Conservation (phyloP, 139 green algal species). For the Chlorella sp. region DNA sequence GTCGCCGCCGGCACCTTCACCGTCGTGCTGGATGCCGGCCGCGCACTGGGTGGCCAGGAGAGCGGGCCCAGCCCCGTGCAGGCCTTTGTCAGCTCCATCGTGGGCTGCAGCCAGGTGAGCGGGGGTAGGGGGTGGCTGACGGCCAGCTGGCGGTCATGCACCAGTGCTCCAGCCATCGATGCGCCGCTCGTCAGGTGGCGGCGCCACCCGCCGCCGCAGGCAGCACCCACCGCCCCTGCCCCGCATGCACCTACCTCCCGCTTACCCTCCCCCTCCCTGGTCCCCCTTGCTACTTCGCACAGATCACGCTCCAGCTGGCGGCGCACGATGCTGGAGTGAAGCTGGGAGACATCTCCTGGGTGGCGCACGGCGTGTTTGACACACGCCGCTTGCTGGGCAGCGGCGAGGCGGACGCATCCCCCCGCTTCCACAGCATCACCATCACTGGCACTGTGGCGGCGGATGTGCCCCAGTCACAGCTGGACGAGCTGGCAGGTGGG, state of each 20-base stretch:
- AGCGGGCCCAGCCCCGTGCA: not conserved
- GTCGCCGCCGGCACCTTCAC: not conserved
- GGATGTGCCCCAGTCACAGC: not conserved
- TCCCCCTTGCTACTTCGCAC: not conserved
- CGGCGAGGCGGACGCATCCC: not conserved
- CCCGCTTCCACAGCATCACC: not conserved
- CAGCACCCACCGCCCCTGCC: no score
- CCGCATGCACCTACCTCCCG: no score
- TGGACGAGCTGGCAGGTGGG: constrained; percentile 5
- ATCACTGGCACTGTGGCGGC: not conserved
- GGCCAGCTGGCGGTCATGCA: no score
- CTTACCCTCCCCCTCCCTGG: not conserved
- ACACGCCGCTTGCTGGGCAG: not conserved
- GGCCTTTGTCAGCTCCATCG: not conserved
- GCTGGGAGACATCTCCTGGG: constrained; percentile 5
- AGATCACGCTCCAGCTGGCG: constrained; percentile 15
- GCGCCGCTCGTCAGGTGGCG: no score
- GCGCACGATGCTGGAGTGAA: not conserved
- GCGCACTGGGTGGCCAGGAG: constrained; percentile 2
- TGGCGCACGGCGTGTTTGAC: constrained; percentile 5
- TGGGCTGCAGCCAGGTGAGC: constrained; percentile 13
- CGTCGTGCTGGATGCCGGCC: not conserved
- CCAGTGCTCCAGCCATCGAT: no score
- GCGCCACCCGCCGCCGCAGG: no score
- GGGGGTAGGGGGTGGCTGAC: not conserved